phyloP scores from a whole-genome alignment of 257 asterid genomes.

The Linderniella brevidens region DNA sequence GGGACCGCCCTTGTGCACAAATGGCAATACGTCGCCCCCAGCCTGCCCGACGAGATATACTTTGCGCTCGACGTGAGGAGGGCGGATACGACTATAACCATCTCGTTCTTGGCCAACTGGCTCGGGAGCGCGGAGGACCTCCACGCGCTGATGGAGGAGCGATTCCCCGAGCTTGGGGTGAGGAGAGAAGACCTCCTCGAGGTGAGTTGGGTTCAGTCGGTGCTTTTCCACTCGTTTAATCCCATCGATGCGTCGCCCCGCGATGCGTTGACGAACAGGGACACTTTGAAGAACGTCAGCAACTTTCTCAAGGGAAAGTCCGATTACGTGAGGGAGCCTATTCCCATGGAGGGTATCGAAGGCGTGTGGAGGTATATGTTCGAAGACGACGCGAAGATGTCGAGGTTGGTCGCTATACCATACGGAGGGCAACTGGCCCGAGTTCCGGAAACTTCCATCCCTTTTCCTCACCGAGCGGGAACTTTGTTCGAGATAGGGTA shows the following conservation, averaged over 20 bases:
- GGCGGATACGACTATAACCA: conserved; percentile 2
- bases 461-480: conserved; percentile 19
- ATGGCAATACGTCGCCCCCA: conserved; percentile 18
- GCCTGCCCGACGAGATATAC: background rate
- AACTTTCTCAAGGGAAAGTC: conserved; percentile 15
- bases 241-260: background rate
- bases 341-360: conserved; percentile 5
- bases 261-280: conserved; percentile 7
- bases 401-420: conserved; percentile 1
- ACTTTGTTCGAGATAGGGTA: conserved; percentile 15
- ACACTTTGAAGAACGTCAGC: background rate
- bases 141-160: conserved; percentile 3
- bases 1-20: conserved; percentile 4
- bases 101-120: conserved; percentile 6
- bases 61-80: background rate
- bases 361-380: conserved; percentile 10
- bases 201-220: conserved; percentile 15
- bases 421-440: conserved; percentile 17
- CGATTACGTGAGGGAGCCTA: conserved; percentile 15
- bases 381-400: conserved; percentile 8
- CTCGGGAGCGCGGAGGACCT: conserved; percentile 12
- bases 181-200: conserved; percentile 11
- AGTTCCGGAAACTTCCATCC: conserved; percentile 12
- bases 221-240: conserved; percentile 6
- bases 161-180: conserved; percentile 15